Evolutionary conservation across 306 rosid genomes (phyloP), one percentile per base, ranked within the genome.

Genomic region (Citrullus mucosospermus): DNA sequence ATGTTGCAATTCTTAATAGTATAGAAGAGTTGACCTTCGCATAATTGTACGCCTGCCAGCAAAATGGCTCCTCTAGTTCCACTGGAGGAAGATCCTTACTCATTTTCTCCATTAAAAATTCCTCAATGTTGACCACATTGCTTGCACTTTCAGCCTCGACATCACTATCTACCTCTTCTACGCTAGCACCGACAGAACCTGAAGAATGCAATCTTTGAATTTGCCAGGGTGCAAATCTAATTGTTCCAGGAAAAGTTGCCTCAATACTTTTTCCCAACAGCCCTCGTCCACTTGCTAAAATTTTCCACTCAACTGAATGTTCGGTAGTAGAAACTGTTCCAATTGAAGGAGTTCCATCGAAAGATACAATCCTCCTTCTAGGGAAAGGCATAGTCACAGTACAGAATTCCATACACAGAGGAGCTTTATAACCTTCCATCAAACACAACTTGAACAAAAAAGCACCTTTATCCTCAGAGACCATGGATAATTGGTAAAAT

Each of bases 391-490:
- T 91, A 25, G 85, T 86, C 85, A 92, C 93, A 75, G 90, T 95
- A 83, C 96, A 95, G 68, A 88, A 90, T 76, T 92, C 98, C 98
- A 95, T 95, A 53, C 93, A 74, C 79, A 92, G 83, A 55, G 98
- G 97, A 78, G 97, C 78, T 85, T 83, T 95, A 72, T 91, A 95
- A 82, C 99, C 99, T 88, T 90, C 98, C 97, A 95, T 89, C 68
- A 95, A 78, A 80, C 76, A 79, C 85, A 95, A 80, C 86, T 92
- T 92, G 87, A 96, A 96, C 78, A 96, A 85, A 86, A 96, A 96
- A 59, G 97, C 99, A 65, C 99, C 99, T 83, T 96, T 88, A 78
- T 96, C 98, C 86, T 92, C 98, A 51, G 99, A 96, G 63, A 96
- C 97, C 98, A 96, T 92, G 50, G 98, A 96, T 89, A 96, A 82